Evolutionary conservation across 164 flowering plant species (phyloP).

Genomic region (Houttuynia cordata): DNA sequence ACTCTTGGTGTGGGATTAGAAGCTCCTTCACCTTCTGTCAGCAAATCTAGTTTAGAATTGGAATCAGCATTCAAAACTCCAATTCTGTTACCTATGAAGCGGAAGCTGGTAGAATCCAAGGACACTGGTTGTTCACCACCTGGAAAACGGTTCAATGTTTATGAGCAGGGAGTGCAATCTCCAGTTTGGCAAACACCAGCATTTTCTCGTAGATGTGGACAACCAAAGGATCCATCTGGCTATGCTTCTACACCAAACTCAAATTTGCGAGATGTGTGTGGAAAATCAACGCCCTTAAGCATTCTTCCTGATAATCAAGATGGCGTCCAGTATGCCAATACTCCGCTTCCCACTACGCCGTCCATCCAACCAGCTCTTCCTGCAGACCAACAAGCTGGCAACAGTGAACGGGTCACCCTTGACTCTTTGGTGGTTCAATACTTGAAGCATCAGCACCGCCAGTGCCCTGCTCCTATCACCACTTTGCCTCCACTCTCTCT

Average conservation of each 20-base stretch:
- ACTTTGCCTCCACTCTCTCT: conserved; percentile 96
- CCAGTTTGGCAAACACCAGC: conserved; percentile 42
- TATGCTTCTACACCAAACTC: conserved; percentile 36
- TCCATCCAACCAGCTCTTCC: conserved; percentile 28
- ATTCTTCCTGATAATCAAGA: conserved; percentile 29
- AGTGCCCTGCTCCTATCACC: conserved; percentile 93
- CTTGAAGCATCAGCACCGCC: conserved; percentile 94
- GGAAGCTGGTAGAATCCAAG: conserved; percentile 65
- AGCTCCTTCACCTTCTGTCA: conserved; percentile 20
- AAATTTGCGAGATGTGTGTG: conserved; percentile 24
- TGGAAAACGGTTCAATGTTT: conserved; percentile 42
- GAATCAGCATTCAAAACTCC: conserved; percentile 60
- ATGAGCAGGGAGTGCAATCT: conserved; percentile 48
- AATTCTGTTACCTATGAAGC: conserved; percentile 55
- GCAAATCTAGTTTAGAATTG: conserved; percentile 23
- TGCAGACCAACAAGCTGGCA: conserved; percentile 39
- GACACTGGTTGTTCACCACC: conserved; percentile 35
- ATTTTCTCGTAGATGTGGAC: conserved; percentile 29
- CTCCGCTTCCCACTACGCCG: conserved; percentile 21
- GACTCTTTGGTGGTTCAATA: conserved; percentile 90
- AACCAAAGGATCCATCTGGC: conserved; percentile 28
- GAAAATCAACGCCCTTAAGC: conserved; percentile 18
- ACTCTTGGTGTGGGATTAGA: conserved; percentile 21
- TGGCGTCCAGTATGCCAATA: conserved; percentile 24
- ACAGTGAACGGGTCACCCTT: conserved; percentile 60